These are phyloP conservation scores for Rubus parviflorus DNA, from an alignment of 306 rosid species.

Conservation along the genomic window DNA sequence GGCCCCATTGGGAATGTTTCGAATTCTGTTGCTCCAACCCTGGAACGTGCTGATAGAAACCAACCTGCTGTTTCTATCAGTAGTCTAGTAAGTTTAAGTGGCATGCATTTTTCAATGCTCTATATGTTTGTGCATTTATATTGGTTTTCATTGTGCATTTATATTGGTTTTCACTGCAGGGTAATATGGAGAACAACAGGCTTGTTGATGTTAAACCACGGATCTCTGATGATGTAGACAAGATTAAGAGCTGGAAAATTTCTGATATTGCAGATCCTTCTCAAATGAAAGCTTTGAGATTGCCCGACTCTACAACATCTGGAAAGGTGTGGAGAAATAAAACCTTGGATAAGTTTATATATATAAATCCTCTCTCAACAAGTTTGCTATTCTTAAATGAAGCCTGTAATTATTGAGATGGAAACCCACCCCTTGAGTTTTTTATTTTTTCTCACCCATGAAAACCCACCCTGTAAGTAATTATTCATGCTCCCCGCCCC, in stretches of 20 bases:
- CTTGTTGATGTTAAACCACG: constrained; percentile 49
- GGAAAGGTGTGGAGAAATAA: constrained; percentile 28
- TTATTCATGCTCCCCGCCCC: background rate
- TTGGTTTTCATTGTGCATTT: background rate
- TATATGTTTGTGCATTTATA: constrained; percentile 2
- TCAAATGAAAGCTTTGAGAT: constrained; percentile 37
- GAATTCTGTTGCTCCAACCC: constrained; percentile 22
- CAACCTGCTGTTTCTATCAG: constrained; percentile 41
- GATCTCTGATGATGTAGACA: constrained; percentile 37
- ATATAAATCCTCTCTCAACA: background rate
- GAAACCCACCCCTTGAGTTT: background rate
- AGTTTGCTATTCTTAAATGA: background rate
- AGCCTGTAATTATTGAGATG: background rate
- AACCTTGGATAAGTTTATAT: background rate
- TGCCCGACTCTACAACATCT: constrained; percentile 38
- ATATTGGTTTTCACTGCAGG: constrained; percentile 26
- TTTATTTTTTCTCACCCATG: background rate
- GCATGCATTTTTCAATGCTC: background rate
- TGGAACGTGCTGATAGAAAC: constrained; percentile 40
- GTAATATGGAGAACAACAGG: constrained; percentile 41
- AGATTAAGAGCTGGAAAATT: constrained; percentile 39
- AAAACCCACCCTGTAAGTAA: background rate
- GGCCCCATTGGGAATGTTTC: constrained; percentile 40
- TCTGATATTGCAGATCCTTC: constrained; percentile 42
- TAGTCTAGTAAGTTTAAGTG: constrained; percentile 34